A percentile compares a stretch with the other conserved stretches of the same genome.
Conservation (phyloP, 1,284 basidiomycete genomes). For the Exobasidium cylindrosporum region DNA sequence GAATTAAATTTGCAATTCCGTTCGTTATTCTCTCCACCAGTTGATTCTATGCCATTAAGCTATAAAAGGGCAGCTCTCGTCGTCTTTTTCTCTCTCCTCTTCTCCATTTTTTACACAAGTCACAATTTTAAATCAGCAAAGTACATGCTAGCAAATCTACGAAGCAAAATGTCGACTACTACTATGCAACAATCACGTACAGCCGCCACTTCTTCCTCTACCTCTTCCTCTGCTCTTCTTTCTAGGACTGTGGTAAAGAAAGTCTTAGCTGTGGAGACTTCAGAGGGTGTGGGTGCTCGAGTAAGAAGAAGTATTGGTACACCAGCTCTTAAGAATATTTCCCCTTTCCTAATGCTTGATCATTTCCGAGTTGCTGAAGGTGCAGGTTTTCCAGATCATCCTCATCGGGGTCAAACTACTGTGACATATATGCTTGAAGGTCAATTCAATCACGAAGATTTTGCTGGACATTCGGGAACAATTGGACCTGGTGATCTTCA, state of each 20-base stretch:
- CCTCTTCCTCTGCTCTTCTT: slow-evolving; percentile 23
- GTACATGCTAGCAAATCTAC: not conserved
- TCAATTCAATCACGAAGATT: slow-evolving; percentile 82
- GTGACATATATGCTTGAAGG: slow-evolving; percentile 84
- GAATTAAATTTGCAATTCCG: no score
- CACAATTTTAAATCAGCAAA: not conserved
- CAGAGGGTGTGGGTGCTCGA: slow-evolving; percentile 81
- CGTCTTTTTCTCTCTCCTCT: not conserved
- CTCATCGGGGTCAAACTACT: slow-evolving; percentile 62
- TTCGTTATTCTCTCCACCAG: no score
- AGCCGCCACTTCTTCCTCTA: slow-evolving; percentile 19
- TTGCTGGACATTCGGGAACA: slow-evolving; percentile 69
- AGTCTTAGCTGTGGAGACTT: slow-evolving; percentile 73
- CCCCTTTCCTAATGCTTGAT: slow-evolving; percentile 76
- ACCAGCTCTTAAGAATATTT: slow-evolving; percentile 70
- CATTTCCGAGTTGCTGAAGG: slow-evolving; percentile 59
- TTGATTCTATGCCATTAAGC: no score
- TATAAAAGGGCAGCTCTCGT: no score
- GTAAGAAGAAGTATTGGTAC: slow-evolving; percentile 89
- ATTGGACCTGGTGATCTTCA: slow-evolving; percentile 71
- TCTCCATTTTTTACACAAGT: not conserved
- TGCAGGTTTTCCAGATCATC: slow-evolving; percentile 68
- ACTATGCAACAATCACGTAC: not conserved
- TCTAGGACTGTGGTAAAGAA: slow-evolving; percentile 73
- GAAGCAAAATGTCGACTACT: not conserved